Evolutionary conservation across 192 early-diverging fungal genomes (phyloP).

Genomic region (Nowakowskiella sp.): DNA sequence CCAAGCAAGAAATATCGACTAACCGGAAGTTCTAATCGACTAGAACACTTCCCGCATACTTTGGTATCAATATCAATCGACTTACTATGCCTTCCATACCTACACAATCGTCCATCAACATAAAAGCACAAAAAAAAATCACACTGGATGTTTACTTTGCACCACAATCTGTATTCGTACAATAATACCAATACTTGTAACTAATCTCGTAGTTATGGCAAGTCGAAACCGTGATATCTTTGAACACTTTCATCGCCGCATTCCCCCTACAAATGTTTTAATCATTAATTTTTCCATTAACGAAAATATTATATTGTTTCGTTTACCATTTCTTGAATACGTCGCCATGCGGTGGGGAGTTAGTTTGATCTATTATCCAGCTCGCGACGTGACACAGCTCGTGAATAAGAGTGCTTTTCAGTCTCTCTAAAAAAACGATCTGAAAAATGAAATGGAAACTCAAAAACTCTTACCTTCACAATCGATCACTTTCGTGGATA

Average conservation of each 20-base stretch:
- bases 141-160: conserved; percentile 8
- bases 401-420: conserved; percentile 27
- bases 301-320: neutral
- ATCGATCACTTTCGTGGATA: conserved; percentile 33
- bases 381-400: conserved; percentile 33
- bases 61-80: conserved; percentile 22
- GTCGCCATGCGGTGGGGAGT: conserved; percentile 26
- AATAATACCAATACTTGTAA: conserved; percentile 25
- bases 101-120: conserved; percentile 1
- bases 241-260: conserved; percentile 5
- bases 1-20: neutral
- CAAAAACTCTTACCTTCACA: conserved; percentile 13
- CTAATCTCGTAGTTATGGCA: conserved; percentile 33
- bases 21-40: neutral
- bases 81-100: conserved; percentile 33
- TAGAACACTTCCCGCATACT: conserved; percentile 23
- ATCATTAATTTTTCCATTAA: neutral
- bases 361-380: conserved; percentile 19
- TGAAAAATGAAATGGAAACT: neutral
- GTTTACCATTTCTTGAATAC: conserved; percentile 29
- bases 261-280: conserved; percentile 16
- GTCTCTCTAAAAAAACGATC: conserved; percentile 12
- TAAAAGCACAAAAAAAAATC: neutral
- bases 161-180: conserved; percentile 11
- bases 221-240: conserved; percentile 22